Conservation (phyloP, 2,329 filamentous ascomycete genomes). For the Boeremia exigua region DNA sequence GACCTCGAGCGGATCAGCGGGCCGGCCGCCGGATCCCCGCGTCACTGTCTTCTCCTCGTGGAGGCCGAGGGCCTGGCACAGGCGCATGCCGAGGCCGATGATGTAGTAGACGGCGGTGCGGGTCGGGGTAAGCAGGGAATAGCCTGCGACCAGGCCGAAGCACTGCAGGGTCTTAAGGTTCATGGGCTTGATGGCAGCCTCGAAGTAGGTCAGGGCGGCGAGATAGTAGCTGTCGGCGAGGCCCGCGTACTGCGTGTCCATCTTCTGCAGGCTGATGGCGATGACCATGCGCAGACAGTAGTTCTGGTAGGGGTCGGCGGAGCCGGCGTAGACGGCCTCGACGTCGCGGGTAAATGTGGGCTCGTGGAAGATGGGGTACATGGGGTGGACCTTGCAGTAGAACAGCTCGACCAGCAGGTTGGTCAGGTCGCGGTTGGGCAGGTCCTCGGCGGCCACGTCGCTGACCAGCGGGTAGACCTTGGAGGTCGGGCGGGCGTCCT, state of each 20-base stretch:
- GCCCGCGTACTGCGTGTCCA: conserved; percentile 88
- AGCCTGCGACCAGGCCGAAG: conserved; percentile 83
- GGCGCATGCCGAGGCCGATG: conserved; percentile 82
- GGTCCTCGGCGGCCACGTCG: conserved; percentile 74
- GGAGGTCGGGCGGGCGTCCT: conserved; percentile 70
- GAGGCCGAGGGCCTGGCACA: conserved; percentile 87
- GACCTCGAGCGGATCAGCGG: conserved; percentile 74
- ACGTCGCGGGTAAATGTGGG: conserved; percentile 76
- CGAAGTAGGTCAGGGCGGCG: conserved; percentile 82
- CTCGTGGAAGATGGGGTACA: conserved; percentile 88
- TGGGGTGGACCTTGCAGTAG: conserved; percentile 85
- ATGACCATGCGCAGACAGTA: conserved; percentile 91
- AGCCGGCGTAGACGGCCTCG: conserved; percentile 79
- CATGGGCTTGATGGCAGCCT: conserved; percentile 84
- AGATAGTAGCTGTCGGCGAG: conserved; percentile 95
- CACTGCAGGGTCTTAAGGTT: conserved; percentile 91
- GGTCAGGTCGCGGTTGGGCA: conserved; percentile 76
- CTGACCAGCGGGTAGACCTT: conserved; percentile 93
- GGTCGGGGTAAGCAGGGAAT: conserved; percentile 90
- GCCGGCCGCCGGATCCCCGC: conserved; percentile 63
- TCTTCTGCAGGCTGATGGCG: conserved; percentile 91
- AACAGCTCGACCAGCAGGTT: conserved; percentile 85
- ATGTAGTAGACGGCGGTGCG: conserved; percentile 93
- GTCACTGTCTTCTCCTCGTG: conserved; percentile 88
- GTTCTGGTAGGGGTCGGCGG: conserved; percentile 79